These are phyloP conservation scores for Cyberlindnera subsufficiens DNA, from an alignment of 805 yeast genomes.

Conservation along the genomic window DNA sequence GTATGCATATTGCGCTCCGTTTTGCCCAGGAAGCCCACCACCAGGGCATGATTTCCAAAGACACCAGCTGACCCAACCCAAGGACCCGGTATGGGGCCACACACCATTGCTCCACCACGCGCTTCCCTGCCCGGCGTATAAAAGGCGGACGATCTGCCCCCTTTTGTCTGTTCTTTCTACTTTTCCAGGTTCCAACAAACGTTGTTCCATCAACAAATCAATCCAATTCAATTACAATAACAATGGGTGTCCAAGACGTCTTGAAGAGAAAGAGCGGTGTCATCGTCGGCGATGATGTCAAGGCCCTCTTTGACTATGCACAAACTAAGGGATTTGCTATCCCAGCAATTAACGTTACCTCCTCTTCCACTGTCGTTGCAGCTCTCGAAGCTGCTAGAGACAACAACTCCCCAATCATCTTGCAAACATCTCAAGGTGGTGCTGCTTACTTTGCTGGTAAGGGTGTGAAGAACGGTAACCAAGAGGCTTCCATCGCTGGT, in stretches of 20 bases:
- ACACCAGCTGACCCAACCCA: too few species aligned
- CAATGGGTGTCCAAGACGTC: conserved; percentile 67
- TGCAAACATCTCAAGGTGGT: conserved; percentile 98
- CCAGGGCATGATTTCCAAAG: too few species aligned
- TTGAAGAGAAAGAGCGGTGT: conserved; percentile 92
- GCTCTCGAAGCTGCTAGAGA: conserved; percentile 98
- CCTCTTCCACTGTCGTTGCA: conserved; percentile 95
- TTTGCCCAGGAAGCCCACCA: too few species aligned
- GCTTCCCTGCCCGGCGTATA: too few species aligned
- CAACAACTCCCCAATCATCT: conserved; percentile 87
- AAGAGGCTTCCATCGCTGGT: conserved; percentile 91
- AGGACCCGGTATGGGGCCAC: background rate
- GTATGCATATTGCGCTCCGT: too few species aligned
- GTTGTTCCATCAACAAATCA: background rate
- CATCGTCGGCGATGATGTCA: conserved; percentile 96
- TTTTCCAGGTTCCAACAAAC: too few species aligned
- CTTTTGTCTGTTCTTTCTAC: too few species aligned
- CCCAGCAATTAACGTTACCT: conserved; percentile 97
- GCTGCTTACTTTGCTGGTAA: conserved; percentile 99
- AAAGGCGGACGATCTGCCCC: too few species aligned
- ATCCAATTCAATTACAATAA: conserved; percentile 6
- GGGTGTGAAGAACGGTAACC: conserved; percentile 93
- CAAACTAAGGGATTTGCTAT: conserved; percentile 92
- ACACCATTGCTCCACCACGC: background rate
- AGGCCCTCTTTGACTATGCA: conserved; percentile 79